Base-by-base conservation (phyloP, 805 yeast genomes). In the Kurtzmaniella cleridarum region DNA sequence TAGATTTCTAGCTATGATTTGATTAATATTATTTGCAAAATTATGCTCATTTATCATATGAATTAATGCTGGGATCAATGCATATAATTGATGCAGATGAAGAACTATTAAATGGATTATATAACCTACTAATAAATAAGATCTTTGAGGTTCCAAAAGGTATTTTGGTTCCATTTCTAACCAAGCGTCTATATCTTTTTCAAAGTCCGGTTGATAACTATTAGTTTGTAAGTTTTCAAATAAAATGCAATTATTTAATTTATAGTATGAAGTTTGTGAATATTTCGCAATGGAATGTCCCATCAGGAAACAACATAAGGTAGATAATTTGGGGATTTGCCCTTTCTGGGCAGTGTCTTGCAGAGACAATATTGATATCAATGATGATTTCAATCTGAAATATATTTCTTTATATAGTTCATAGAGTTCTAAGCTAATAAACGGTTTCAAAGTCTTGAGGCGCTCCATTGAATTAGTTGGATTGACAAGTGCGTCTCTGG, bases 181-280 rank as follows among this genome's bases (percentile, higher is more conserved):
- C 71, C 71, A 66, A 10, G 45, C 49, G 39, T 64, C 69, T 2
- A 66, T 56, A 35, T 64, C 69, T 31, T 62, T 62, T 9, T 51
- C 41, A 17, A 66, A 49, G 12, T 49, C 45, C 4, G 29, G 47
- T 24, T 28, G 32, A 16, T 14, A 23, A 12, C 28, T n/a, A 8
- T 26, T n/a, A n/a, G 3, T 11, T 15, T 13, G 17, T 11, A 30
- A 18, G 18, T 32, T 30, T 33, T 56, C 58, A 41, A 57, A 56
- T 26, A 56, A 42, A n/a, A 49, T 42, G 1, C 58, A 34, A 33
- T 62, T 62, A 40, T 54, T 63, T 31, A 63, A 49, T 28, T 51
- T 54, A 39, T 52, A 59, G 47, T 57, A 64, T 2, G 71, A 53
- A 2, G 69, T 49, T 33, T 60, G 56, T 8, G 68, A 53, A 1